phyloP scores from a whole-genome alignment of 148 eudicot species.

The Silene latifolia region DNA sequence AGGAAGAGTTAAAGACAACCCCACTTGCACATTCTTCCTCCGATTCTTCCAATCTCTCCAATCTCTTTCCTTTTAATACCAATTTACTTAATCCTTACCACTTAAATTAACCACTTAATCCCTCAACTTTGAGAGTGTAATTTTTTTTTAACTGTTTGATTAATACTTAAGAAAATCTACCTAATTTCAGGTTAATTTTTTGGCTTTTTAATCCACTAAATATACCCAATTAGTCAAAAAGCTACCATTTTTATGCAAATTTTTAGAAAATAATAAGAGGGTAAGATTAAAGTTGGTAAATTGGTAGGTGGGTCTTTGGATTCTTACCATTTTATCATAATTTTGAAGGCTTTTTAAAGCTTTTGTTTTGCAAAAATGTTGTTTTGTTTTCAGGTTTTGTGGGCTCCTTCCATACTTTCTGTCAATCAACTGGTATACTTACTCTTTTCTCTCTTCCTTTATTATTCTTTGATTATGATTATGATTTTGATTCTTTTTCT shows the following conservation, averaged over 20 bases:
- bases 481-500: conserved; percentile 14
- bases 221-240: neutral
- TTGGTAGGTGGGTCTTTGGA: conserved; percentile 35
- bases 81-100: neutral
- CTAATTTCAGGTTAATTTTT: neutral
- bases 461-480: conserved; percentile 24
- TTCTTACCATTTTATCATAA: conserved; percentile 30
- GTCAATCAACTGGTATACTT: conserved; percentile 43
- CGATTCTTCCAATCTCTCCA: conserved; percentile 9
- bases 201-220: neutral
- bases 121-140: neutral
- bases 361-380: conserved; percentile 31
- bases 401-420: conserved; percentile 48
- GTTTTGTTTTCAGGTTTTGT: conserved; percentile 37
- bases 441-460: conserved; percentile 13
- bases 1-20: neutral
- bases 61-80: conserved; percentile 11
- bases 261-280: neutral
- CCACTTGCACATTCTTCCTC: neutral
- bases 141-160: too few species aligned
- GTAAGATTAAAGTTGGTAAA: conserved; percentile 5
- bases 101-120: neutral
- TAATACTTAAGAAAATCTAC: neutral
- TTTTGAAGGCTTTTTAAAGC: conserved; percentile 13
- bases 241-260: conserved; percentile 13